A percentile compares a stretch with the other conserved stretches of the same genome.
Conservation (phyloP, 345 rosid genomes). For the Physaria fendleri region DNA sequence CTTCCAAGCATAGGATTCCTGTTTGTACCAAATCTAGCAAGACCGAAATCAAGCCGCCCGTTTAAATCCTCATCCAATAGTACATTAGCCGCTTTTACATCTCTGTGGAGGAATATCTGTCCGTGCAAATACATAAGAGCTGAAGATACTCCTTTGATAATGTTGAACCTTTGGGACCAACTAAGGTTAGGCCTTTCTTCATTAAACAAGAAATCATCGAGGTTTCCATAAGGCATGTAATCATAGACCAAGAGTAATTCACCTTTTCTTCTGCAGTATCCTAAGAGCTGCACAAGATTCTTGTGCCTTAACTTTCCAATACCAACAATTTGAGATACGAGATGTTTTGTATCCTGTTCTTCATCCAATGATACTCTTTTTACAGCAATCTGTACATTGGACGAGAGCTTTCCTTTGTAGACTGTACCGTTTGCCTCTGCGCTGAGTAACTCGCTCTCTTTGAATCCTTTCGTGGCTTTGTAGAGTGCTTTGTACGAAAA, state of each 20-base stretch:
- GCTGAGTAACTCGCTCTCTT: conserved; percentile 44
- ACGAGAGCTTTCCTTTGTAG: conserved; percentile 45
- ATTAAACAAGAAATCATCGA: conserved; percentile 38
- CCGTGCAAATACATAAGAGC: conserved; percentile 81
- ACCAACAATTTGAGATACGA: conserved; percentile 39
- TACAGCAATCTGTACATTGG: conserved; percentile 45
- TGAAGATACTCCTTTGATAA: conserved; percentile 72
- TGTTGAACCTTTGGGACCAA: conserved; percentile 75
- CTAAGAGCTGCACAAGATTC: conserved; percentile 48
- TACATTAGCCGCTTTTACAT: conserved; percentile 83
- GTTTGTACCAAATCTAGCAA: conserved; percentile 76
- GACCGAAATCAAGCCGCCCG: conserved; percentile 89
- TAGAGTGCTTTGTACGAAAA: conserved; percentile 51
- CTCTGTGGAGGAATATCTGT: conserved; percentile 76
- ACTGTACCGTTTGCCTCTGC: conserved; percentile 55
- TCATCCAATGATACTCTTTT: conserved; percentile 46
- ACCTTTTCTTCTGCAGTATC: conserved; percentile 49
- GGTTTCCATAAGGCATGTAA: conserved; percentile 56
- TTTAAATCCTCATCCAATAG: conserved; percentile 64
- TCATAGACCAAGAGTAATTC: conserved; percentile 53
- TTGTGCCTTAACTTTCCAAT: conserved; percentile 47
- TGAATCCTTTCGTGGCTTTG: conserved; percentile 60
- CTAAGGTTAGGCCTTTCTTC: conserved; percentile 35
- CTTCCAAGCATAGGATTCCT: conserved; percentile 90
- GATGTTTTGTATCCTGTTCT: conserved; percentile 45